Conservation (phyloP, 495 filamentous ascomycete genomes). For the Xylaria acuta region DNA sequence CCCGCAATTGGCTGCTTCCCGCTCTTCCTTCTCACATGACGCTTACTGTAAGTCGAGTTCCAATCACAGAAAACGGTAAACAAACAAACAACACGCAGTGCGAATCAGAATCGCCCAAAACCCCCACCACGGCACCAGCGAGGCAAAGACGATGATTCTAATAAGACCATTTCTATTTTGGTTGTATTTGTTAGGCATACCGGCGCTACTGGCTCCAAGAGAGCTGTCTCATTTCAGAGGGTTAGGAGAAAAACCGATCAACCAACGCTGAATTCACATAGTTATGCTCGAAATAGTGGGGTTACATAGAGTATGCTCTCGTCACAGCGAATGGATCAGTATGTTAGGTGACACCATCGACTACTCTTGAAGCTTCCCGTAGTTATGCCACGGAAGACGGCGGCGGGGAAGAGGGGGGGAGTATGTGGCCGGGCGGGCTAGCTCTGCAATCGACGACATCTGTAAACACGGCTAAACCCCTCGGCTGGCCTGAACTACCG, state of each 20-base stretch:
- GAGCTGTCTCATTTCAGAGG: neutral
- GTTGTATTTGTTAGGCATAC: neutral
- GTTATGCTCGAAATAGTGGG: neutral
- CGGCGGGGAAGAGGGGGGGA: neutral
- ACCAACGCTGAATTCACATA: neutral
- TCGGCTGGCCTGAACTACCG: neutral
- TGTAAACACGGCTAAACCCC: constrained; percentile 1
- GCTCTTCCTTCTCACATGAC: constrained; percentile 25
- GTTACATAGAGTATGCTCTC: neutral
- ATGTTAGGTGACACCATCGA: neutral
- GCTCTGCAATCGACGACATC: constrained; percentile 10
- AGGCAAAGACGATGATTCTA: neutral
- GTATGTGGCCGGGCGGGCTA: neutral
- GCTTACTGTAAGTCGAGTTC: constrained; percentile 20
- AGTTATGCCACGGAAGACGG: neutral
- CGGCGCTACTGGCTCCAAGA: neutral
- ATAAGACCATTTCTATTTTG: constrained; percentile 1
- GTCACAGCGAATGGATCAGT: neutral
- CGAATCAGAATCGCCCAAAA: constrained; percentile 18
- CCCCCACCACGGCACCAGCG: neutral
- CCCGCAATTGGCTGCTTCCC: constrained; percentile 16
- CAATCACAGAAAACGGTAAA: constrained; percentile 17
- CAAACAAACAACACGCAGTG: constrained; percentile 25
- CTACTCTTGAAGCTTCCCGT: no score
- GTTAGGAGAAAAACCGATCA: neutral